Base-by-base conservation (phyloP, 345 rosid species). In the Laguncularia racemosa region DNA sequence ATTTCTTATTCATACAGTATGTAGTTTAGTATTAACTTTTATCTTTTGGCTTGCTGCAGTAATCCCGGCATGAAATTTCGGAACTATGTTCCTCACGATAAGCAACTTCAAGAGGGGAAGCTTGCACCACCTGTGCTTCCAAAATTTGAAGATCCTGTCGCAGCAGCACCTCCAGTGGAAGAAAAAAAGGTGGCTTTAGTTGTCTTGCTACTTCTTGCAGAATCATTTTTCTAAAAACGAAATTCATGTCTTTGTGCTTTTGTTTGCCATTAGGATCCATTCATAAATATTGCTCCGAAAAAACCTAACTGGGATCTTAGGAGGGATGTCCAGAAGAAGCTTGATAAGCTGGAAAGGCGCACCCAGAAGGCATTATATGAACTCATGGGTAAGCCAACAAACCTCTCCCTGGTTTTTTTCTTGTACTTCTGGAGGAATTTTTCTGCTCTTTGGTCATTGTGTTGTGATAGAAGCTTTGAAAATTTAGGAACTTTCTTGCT, bases 231-330 rank as follows among this genome's bases (percentile, higher is more conserved):
- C n/a, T 13, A 26, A 51, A 20, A 21, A 20, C 54, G 2, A 50
- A 12, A 59, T 6, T 16, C 59, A 17, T 7, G 23, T 18, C 45
- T 44, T 3, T 16, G 17, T 11, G 33, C 2, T 50, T 50, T 14
- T 10, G 61, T 26, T 38, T 47, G 14, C 23, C 57, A 28, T 64
- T 50, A 84, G 99, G 96, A 95, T 74, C 97, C 99, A 13, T 85
- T 95, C 69, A 80, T 81, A 63, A 95, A 84, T 76, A 90, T 95
- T 65, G 97, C 97, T 67, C 99, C 99, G 4, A 90, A 95, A 81
- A 90, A 95, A 68, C 95, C 99, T 12, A 95, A 95, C 64, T 90
- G 95, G 99, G 95, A 93, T 78, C 78, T 93, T 16, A 74, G 95
- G 50, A 90, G 97, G 62, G 96, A 88, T 71, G 87, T 88, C 50